A percentile compares a stretch with the other conserved stretches of the same genome.
These are phyloP conservation scores for Amanita subjunquillea DNA, from an alignment of 768 basidiomycete species.

Conservation along the genomic window DNA sequence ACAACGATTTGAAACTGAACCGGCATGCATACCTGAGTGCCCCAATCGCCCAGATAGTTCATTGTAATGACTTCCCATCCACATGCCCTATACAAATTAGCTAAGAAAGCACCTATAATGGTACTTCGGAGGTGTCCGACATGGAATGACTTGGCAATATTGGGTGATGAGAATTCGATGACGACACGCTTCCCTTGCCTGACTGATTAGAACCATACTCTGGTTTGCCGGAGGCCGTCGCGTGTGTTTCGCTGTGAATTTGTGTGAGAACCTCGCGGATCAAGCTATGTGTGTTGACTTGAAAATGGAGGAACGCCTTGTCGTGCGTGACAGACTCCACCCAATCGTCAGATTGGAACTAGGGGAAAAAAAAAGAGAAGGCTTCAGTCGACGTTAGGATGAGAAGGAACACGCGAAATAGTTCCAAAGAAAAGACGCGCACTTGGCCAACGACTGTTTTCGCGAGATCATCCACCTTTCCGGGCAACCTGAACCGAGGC, in stretches of 20 bases:
- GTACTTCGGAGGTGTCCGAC: constrained; percentile 94
- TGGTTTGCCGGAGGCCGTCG: constrained; percentile 43
- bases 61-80: constrained; percentile 89
- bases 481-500: constrained; percentile 82
- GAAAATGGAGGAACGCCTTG: constrained; percentile 80
- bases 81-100: constrained; percentile 83
- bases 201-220: constrained; percentile 76
- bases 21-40: constrained; percentile 63
- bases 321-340: constrained; percentile 59
- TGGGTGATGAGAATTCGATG: constrained; percentile 92
- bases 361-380: not conserved
- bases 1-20: not conserved
- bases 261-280: constrained; percentile 60
- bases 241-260: constrained; percentile 62
- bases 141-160: constrained; percentile 98
- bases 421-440: not conserved
- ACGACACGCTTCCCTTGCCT: constrained; percentile 76
- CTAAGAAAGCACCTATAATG: constrained; percentile 95
- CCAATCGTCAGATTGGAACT: constrained; percentile 85
- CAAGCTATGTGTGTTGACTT: constrained; percentile 54
- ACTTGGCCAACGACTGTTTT: constrained; percentile 67
- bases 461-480: constrained; percentile 73
- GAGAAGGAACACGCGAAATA: constrained; percentile 15
- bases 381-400: not conserved
- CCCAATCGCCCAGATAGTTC: constrained; percentile 98